phyloP scores from a whole-genome alignment of 495 filamentous ascomycete species.

The Trypethelium eluteriae region DNA sequence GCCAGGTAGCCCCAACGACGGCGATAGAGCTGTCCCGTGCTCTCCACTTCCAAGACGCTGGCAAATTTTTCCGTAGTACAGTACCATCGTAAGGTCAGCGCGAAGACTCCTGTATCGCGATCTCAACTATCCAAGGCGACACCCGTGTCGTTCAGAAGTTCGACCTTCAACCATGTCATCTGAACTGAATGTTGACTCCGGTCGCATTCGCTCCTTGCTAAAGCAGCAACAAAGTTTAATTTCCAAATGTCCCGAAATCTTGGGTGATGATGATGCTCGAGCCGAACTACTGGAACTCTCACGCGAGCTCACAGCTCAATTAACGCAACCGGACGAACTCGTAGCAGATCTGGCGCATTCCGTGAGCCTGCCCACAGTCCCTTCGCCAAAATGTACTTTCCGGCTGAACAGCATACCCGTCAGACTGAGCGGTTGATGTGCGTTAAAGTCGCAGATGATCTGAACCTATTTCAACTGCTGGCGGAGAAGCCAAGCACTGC shows the following conservation, averaged over 20 bases:
- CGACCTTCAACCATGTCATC: not conserved
- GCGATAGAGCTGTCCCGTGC: no score
- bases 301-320: slow-evolving; percentile 3
- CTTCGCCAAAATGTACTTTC: not conserved
- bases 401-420: not conserved
- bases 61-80: no score
- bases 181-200: not conserved
- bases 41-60: no score
- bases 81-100: no score
- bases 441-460: slow-evolving; percentile 14
- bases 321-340: slow-evolving; percentile 5
- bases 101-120: no score
- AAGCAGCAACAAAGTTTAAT: not conserved
- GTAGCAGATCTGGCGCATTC: not conserved
- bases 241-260: not conserved
- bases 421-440: slow-evolving; percentile 8
- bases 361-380: not conserved
- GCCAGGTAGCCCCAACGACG: no score
- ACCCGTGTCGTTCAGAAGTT: not conserved
- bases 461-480: slow-evolving; percentile 12
- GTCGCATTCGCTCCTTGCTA: not conserved
- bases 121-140: not conserved
- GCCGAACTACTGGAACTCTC: slow-evolving; percentile 7
- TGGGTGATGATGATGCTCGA: not conserved
- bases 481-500: not conserved